Percentiles rank a stretch among this genome's conserved stretches.
Evolutionary conservation across 352 stramenopile genomes (phyloP).

Genomic region (Phytophthora tentaculata): DNA sequence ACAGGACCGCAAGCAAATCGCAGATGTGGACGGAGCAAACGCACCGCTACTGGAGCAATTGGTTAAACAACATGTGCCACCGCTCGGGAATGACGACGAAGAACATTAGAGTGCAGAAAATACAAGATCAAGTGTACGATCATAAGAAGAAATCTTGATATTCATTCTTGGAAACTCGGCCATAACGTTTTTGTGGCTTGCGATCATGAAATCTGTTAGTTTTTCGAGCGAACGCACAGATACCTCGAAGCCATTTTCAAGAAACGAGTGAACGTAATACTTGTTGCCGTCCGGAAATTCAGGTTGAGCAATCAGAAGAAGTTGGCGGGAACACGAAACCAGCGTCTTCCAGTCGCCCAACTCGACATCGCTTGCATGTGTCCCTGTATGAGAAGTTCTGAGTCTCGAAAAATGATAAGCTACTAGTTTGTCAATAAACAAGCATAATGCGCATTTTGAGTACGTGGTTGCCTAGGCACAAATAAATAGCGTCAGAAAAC

Average conservation of each 20-base stretch:
- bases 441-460: slow-evolving; percentile 1
- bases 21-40: slow-evolving; percentile 64
- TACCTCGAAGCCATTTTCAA: slow-evolving; percentile 11
- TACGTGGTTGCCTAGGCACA: slow-evolving; percentile 62
- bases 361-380: slow-evolving; percentile 65
- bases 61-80: slow-evolving; percentile 67
- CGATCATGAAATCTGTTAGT: not conserved
- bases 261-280: slow-evolving; percentile 10
- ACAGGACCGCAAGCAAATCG: slow-evolving; percentile 66
- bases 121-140: slow-evolving; percentile 1
- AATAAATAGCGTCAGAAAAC: slow-evolving; percentile 14
- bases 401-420: slow-evolving; percentile 15
- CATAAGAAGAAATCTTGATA: slow-evolving; percentile 10
- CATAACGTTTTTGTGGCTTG: not conserved
- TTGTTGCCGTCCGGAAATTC: slow-evolving; percentile 16
- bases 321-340: slow-evolving; percentile 54
- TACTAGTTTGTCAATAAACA: slow-evolving; percentile 16
- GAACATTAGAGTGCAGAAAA: slow-evolving; percentile 35
- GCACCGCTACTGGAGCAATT: slow-evolving; percentile 67
- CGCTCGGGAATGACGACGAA: slow-evolving; percentile 57
- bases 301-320: slow-evolving; percentile 26
- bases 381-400: slow-evolving; percentile 83
- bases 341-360: slow-evolving; percentile 65
- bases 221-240: slow-evolving; percentile 8
- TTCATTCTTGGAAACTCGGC: slow-evolving; percentile 6